Base-by-base conservation (phyloP, 257 asterid species). In the Sherardia arvensis region DNA sequence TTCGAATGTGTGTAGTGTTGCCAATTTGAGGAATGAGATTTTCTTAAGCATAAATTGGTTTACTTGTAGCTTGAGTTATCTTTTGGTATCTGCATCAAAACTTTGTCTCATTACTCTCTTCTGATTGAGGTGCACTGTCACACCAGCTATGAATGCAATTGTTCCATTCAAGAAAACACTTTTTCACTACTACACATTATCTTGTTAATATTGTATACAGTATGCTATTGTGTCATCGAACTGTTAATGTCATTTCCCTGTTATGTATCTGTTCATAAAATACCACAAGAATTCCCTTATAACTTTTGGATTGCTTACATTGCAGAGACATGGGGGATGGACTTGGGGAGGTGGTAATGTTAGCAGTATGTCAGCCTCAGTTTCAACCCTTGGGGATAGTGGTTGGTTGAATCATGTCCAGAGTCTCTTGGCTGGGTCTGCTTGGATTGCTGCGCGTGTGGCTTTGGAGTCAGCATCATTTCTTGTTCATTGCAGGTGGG, bases 281-380 rank as follows among this genome's bases (percentile, higher is more conserved):
- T 10, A 5, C 34, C 9, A 38, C 29, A 11, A 15, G 36, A 34
- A 20, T 28, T n/a, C 10, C 59, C 1, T 53, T 25, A 48, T 63
- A 28, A 5, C 10, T 62, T 54, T 55, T 61, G 3, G 47, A 67
- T 68, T 61, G 22, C 63, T 68, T 15, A 64, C 22, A 54, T 66
- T 34, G 54, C 81, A 93, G 99, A 87, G 99, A 77, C 89, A 85
- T 74, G 97, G 99, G 66, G 99, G 97, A 63, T 85, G 95, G 96
- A 81, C 91, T 27, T 93, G 99, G 99, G 93, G 93, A 64, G 99
- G 99, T 59, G 97, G 97, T 66, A 93, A 90, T 74, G 91, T 93
- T 73, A 93, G 99, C 84, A 90, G 99, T 71, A 93, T 93, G 99
- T 93, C 99, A 67, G 97, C 99, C 56, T 93, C 99, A 26, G 97